Conservation (phyloP, 257 asterid genomes). For the Ajuga chamaepitys region DNA sequence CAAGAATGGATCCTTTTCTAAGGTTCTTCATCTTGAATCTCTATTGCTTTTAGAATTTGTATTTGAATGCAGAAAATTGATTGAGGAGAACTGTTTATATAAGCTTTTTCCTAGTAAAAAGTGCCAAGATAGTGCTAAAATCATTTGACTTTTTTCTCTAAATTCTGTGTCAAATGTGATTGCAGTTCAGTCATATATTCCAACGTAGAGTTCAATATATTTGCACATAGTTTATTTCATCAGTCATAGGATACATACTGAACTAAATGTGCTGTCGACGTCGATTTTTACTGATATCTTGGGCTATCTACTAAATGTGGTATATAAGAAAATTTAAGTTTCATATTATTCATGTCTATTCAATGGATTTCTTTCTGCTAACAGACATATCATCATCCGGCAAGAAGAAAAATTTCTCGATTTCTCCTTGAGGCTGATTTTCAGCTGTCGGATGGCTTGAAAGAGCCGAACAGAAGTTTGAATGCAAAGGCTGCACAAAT, state of each 20-base stretch:
- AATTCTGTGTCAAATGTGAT: neutral
- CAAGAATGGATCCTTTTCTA: neutral
- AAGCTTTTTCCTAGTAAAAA: neutral
- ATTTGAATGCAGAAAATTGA: constrained; percentile 7
- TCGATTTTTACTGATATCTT: no score
- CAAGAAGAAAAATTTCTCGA: neutral
- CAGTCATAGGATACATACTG: neutral
- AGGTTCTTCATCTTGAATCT: constrained; percentile 1
- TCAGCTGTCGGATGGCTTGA: no score
- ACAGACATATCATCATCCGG: neutral
- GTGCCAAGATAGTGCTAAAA: constrained; percentile 15
- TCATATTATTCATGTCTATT: no score
- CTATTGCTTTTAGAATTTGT: neutral
- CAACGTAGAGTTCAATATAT: neutral
- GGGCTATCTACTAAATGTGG: no score
- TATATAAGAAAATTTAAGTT: no score
- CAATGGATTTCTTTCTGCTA: neutral
- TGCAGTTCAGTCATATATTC: neutral
- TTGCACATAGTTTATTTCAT: neutral
- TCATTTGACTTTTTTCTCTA: no score
- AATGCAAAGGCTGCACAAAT: no score
- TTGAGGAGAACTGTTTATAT: neutral
- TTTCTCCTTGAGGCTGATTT: no score
- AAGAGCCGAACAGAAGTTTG: no score
- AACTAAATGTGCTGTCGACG: no score